A percentile compares a stretch with the other conserved stretches of the same genome.
These are phyloP conservation scores for Gnomoniopsis smithogilvyi DNA, from an alignment of 2,329 filamentous ascomycete genomes.

Conservation along the genomic window DNA sequence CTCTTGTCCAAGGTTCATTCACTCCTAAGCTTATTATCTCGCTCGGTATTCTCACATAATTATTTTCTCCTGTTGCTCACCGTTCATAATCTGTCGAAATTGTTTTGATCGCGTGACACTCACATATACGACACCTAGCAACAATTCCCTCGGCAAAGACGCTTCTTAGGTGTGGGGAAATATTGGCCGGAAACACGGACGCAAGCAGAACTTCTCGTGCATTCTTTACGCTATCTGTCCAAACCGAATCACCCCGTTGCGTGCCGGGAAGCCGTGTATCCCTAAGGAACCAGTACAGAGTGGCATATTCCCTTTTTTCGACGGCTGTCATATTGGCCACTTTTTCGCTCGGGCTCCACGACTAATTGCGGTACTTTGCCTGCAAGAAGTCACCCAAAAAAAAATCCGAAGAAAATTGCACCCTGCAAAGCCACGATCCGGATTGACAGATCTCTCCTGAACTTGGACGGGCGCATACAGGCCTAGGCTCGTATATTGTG, in stretches of 20 bases:
- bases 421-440: not conserved
- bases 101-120: constrained; percentile 7
- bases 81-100: not conserved
- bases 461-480: not conserved
- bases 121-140: not conserved
- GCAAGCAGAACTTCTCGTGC: not conserved
- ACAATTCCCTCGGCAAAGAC: not conserved
- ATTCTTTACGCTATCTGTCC: not conserved
- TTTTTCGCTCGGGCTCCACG: not conserved
- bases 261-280: no score
- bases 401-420: not conserved
- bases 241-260: no score
- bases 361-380: not conserved
- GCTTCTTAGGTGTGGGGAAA: not conserved
- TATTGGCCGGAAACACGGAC: not conserved
- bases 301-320: no score
- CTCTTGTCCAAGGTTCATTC: not conserved
- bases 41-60: not conserved
- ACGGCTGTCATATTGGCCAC: no score
- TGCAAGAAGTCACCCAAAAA: not conserved
- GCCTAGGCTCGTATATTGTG: constrained; percentile 18
- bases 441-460: not conserved
- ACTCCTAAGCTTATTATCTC: not conserved
- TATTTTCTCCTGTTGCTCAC: not conserved
- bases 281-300: no score